Evolutionary conservation across 208 protist species (phyloP), one percentile per base, ranked within the genome.

Genomic region (Trypanosoma brucei): DNA sequence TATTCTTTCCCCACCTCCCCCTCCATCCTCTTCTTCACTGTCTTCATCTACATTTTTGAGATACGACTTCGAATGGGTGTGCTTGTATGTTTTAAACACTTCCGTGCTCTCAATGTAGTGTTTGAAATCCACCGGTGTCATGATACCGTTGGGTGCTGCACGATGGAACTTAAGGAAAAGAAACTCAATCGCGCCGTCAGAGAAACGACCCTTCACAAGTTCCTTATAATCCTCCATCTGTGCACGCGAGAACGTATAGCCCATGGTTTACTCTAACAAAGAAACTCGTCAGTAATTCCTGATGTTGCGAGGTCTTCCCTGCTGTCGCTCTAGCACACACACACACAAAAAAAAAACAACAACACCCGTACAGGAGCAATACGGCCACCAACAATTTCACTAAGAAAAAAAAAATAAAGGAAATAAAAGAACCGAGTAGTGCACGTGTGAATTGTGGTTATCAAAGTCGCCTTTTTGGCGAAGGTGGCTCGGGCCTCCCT

Each of bases 161-260:
- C 76, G 79, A 62, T 83, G 77, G 58, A 96, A 96, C 62, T 84
- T 78, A 35, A 69, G 51, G 69, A 88, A 79, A 8, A 96, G 79
- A 49, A 92, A 92, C 39, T 77, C 68, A 52, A 96, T 92, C 34
- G 87, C 81, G 30, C 93, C 84, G 35, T 92, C 87, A 40, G 82
- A 85, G 52, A 96, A 74, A 36, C 86, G 79, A 51, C 79, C 78
- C 70, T 94, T 94, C 30, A 89, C 81, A 2, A 85, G 68, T 72
- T 96, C 85, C 3, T 78, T 68, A 68, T 90, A 96, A 51, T 94
- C 85, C 49, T 84, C 79, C 62, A 96, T 77, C 74, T 96, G 74
- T 62, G 84, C 78, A 31, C 75, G 55, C 0, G 87, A 91, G 22
- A 94, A 77, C 35, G 30, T 68, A 48, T 79, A 68, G 11, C 89